Conservation (phyloP, 345 rosid species). For the Combretum micranthum region DNA sequence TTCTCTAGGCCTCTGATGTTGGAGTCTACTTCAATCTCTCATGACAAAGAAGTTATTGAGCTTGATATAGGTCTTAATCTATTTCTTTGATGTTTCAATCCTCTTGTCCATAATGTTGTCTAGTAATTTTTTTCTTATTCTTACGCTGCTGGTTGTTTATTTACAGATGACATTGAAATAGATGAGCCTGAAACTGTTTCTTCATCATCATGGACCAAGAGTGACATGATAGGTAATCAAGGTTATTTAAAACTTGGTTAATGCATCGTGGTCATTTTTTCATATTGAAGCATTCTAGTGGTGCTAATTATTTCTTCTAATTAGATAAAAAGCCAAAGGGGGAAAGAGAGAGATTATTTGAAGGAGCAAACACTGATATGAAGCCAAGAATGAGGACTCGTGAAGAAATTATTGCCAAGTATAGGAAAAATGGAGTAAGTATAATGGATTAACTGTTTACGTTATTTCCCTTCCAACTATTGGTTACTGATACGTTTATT, state of each 20-base stretch:
- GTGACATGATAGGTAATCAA: slow-evolving; percentile 37
- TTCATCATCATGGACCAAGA: slow-evolving; percentile 31
- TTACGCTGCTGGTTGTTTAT: slow-evolving; percentile 9
- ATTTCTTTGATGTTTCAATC: slow-evolving; percentile 4
- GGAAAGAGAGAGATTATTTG: slow-evolving; percentile 59
- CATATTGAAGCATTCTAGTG: slow-evolving; percentile 6
- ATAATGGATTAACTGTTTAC: slow-evolving; percentile 1
- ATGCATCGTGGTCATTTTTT: background rate
- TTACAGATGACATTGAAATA: slow-evolving; percentile 68
- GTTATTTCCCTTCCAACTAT: slow-evolving; percentile 1
- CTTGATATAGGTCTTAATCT: slow-evolving; percentile 61
- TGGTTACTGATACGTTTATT: slow-evolving; percentile 11
- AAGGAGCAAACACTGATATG: slow-evolving; percentile 47
- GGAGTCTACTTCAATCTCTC: slow-evolving; percentile 26
- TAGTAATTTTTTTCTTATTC: background rate
- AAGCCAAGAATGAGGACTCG: slow-evolving; percentile 63
- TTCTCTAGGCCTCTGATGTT: slow-evolving; percentile 62
- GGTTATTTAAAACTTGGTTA: slow-evolving; percentile 1
- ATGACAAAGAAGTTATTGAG: slow-evolving; percentile 33
- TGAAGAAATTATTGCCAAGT: slow-evolving; percentile 84
- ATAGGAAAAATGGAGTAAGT: slow-evolving; percentile 54
- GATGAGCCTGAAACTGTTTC: slow-evolving; percentile 40
- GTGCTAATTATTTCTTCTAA: slow-evolving; percentile 14
- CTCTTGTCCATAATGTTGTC: no score
- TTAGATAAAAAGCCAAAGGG: slow-evolving; percentile 33